Conservation (phyloP, 805 yeast species). For the Danielia oregonensis region DNA sequence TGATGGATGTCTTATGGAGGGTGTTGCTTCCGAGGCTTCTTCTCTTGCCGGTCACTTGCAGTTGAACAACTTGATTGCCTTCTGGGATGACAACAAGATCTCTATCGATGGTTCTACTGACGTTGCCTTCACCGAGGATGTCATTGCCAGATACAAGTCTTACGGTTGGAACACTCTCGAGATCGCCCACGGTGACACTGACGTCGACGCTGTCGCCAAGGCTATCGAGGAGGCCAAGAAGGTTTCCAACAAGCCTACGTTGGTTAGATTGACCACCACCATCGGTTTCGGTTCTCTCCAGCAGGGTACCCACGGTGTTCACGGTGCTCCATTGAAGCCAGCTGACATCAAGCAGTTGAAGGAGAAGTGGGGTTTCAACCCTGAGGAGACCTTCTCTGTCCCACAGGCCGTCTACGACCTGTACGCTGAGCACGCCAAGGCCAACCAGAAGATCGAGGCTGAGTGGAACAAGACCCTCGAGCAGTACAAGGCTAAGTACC, state of each 20-base stretch:
- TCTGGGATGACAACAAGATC: slow-evolving; percentile 96
- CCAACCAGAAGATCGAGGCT: slow-evolving; percentile 64
- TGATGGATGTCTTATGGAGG: slow-evolving; percentile 98
- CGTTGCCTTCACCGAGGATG: slow-evolving; percentile 92
- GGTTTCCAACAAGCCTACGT: slow-evolving; percentile 78
- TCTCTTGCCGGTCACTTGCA: slow-evolving; percentile 96
- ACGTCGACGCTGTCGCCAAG: slow-evolving; percentile 61
- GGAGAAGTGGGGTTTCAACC: slow-evolving; percentile 81
- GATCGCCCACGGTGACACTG: slow-evolving; percentile 79
- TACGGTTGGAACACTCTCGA: slow-evolving; percentile 90
- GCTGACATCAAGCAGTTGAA: slow-evolving; percentile 90
- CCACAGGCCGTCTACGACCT: slow-evolving; percentile 78
- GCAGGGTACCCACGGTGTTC: slow-evolving; percentile 87
- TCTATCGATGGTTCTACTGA: slow-evolving; percentile 93
- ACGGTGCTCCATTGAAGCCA: slow-evolving; percentile 93
- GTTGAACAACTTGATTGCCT: slow-evolving; percentile 87
- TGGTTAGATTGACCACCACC: slow-evolving; percentile 83
- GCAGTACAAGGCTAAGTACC: slow-evolving; percentile 64
- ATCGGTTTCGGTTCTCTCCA: slow-evolving; percentile 90
- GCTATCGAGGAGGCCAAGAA: slow-evolving; percentile 83
- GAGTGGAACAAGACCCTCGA: slow-evolving; percentile 71
- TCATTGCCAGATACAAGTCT: slow-evolving; percentile 74
- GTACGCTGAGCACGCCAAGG: slow-evolving; percentile 53
- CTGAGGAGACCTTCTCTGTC: slow-evolving; percentile 72
- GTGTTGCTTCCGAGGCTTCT: slow-evolving; percentile 90